Evolutionary conservation across 2,329 filamentous ascomycete species (phyloP), one percentile per base, ranked within the genome.

Genomic region (Aaosphaeria arxii): DNA sequence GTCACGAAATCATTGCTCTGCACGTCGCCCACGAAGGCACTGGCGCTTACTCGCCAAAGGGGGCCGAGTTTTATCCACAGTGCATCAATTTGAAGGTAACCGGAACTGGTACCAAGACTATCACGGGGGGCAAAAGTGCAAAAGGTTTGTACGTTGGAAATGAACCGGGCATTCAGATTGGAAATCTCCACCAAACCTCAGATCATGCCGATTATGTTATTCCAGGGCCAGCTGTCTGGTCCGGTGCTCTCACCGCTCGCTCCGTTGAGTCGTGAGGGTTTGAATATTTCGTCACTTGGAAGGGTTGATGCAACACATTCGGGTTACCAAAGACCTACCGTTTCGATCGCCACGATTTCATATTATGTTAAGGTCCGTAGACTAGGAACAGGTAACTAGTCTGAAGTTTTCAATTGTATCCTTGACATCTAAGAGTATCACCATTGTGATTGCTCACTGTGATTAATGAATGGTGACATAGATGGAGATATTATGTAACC

Each of bases 51-150:
- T 52, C 59, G 2, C 51, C 62, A 1, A 70, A 74, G 44, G 75
- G 76, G n/a, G 76, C 76, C 4, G 77, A 75, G 69, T 73, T 71
- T 62, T 79, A 75, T 59, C 76, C 70, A 35, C 74, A 77, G 58
- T 80, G 78, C 54, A 60, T 77, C 44, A 77, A 75, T 59, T 55
- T 79, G 17, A 58, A 72, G 47, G 65, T 79, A 42, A 47, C 43
- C n/a, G 74, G 75, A 24, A 61, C 63, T 29, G 75, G 74, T 28
- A 64, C 62, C 24, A 58, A 55, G 33, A 63, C 60, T 11, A 49
- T 59, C 9, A 63, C 67, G 5, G 45, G 55, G 11, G 73, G 73
- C 7, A 58, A 64, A 39, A 48, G 57, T 9, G 74, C 64, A 29
- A 67, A 60, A 17, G 57, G 59, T 9, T 58, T 75, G 5, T 77